A percentile compares a stretch with the other conserved stretches of the same genome.
phyloP scores from a whole-genome alignment of 495 filamentous ascomycete genomes.

The Elaphomyces granulatus region DNA sequence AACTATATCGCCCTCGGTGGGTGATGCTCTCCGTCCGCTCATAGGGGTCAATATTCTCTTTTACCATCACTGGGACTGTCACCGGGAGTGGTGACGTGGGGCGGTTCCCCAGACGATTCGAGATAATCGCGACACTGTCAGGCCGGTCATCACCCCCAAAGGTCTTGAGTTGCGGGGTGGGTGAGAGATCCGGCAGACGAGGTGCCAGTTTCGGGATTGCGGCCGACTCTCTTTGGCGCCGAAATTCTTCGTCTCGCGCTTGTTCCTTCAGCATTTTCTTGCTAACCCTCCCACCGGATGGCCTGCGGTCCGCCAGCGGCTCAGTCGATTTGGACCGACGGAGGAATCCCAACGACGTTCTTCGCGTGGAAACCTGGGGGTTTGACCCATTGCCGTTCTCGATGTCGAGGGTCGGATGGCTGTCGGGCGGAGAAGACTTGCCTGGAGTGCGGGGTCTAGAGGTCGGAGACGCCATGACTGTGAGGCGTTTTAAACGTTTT shows the following conservation, averaged over 20 bases:
- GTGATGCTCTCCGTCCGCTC: constrained; percentile 88
- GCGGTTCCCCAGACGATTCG: constrained; percentile 33
- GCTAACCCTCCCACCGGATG: constrained; percentile 46
- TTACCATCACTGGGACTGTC: constrained; percentile 38
- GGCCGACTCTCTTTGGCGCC: constrained; percentile 50
- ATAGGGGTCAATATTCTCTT: constrained; percentile 53
- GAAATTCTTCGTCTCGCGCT: constrained; percentile 49
- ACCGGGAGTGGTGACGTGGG: constrained; percentile 14
- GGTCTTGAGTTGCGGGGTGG: constrained; percentile 47
- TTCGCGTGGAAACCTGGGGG: constrained; percentile 10
- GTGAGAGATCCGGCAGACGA: constrained; percentile 61
- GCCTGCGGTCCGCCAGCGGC: constrained; percentile 29
- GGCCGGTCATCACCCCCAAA: constrained; percentile 60
- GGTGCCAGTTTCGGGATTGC: constrained; percentile 54
- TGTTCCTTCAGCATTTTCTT: constrained; percentile 48
- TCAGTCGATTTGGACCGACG: constrained; percentile 69
- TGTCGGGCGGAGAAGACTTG: constrained; percentile 1
- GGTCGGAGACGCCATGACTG: constrained; percentile 16
- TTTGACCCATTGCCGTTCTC: constrained; percentile 15
- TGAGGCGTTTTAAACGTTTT: not conserved
- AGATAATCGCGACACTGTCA: constrained; percentile 50
- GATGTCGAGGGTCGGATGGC: constrained; percentile 7
- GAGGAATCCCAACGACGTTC: constrained; percentile 46
- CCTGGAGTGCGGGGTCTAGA: constrained; percentile 14
- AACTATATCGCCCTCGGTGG: constrained; percentile 90